Evolutionary conservation across 306 rosid species (phyloP), one percentile per base, ranked within the genome.

Genomic region (Lupinus albus): DNA sequence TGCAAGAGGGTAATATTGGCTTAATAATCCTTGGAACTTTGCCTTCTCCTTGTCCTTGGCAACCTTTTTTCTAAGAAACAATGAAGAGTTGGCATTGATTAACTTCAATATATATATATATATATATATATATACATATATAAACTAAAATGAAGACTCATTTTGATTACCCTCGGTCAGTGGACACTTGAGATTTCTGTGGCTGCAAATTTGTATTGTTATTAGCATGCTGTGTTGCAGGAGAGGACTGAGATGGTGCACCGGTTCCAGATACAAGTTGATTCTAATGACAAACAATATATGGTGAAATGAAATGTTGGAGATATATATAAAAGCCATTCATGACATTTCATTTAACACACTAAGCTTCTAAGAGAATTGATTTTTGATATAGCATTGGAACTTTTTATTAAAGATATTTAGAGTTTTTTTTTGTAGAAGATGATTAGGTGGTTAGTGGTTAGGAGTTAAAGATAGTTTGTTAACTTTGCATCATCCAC

Each of bases 211-310:
- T 21, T 42, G 42, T 39, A 54, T n/a, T 39, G 41, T n/a, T 41
- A 21, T 25, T 39, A 20, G 8, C 8, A 62, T 52, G 21, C 39
- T 18, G 41, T 20, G 73, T 38, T n/a, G 6, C 15, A 7, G 54
- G 54, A 68, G 25, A 16, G 47, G 5, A 36, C 6, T 32, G 21
- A 21, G n/a, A 3, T 2, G 47, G 25, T 57, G 35, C 70, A 14
- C 11, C 67, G 36, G 5, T 46, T 58, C 20, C 50, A 42, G 2
- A 39, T 42, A 48, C 66, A 38, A 14, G 44, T 11, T 46, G 50
- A 4, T 16, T 71, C 75, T 25, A 25, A 25, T 70, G 44, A 46
- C 18, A 30, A 18, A 52, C n/a, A 21, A 52, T 12, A 68, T 42
- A 41, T 7, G 16, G n/a, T 42, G 49, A 41, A 55, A 41, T 68